Evolutionary conservation across 441 rosid genomes (phyloP), one percentile per base, ranked within the genome.

Genomic region (Flueggea neowawraea): DNA sequence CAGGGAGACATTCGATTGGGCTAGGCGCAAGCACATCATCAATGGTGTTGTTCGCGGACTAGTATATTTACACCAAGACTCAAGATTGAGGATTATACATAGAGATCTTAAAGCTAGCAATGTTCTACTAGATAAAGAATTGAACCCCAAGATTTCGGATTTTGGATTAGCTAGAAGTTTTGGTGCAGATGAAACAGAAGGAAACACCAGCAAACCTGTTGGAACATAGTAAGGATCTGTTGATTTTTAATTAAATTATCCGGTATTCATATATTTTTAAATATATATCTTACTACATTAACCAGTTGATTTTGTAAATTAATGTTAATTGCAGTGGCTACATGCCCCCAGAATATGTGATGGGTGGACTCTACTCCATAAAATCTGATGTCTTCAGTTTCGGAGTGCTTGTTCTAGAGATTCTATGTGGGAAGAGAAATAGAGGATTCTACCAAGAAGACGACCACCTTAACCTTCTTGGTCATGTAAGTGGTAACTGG

Each of bases 91-190:
- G 55, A 70, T 81, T 15, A 67, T 80, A 33, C 76, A 78, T 14
- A 72, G 79, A 52, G 82, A 74, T 55, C 61, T 80, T 12, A 76
- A 78, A 72, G 79, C 74, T 9, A 73, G 82, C 28, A 81, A 81
- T 31, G 52, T 81, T 5, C 57, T 81, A n/a, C 62, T 78, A 4
- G 81, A 81, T 57, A 10, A 52, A 2, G 73, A 75, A 0, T 63
- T 81, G 78, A 82, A 76, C 31, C 84, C 84, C 1, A 82, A 82
- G 55, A 79, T 82, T 43, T 82, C 86, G 5, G 82, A 79, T 15
- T 82, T 82, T 13, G 86, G 84, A n/a, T 33, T 77, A 54, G 78
- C 86, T 12, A 73, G 80, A 69, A 81, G 64, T 44, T 71, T 81
- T 13, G 64, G 72, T 12, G 78, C 66, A 41, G 67, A 78, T 32